Conservation (phyloP, 23 red algal species). For the Gracilaria domingensis region DNA sequence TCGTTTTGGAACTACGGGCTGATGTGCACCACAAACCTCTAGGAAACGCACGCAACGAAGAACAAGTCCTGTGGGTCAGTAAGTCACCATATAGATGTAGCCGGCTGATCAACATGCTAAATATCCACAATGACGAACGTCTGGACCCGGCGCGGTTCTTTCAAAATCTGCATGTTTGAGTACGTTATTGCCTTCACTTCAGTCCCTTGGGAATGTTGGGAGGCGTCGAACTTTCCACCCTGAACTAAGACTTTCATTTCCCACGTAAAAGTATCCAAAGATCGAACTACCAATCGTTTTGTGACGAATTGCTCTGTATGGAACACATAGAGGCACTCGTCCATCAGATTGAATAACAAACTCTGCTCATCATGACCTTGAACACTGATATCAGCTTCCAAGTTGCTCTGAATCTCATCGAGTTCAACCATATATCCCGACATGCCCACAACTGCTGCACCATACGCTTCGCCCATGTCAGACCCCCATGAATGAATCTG, state of each 20-base stretch:
- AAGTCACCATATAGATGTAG: background rate
- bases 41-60: background rate
- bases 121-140: conserved; percentile 96
- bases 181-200: conserved; percentile 98
- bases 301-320: conserved; percentile 73
- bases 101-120: background rate
- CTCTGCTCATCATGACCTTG: conserved; percentile 87
- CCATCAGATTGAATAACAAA: conserved; percentile 88
- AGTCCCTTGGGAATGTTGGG: conserved; percentile 72
- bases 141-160: conserved; percentile 50
- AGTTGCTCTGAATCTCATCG: conserved; percentile 26
- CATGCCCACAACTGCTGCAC: conserved; percentile 79
- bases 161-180: conserved; percentile 83
- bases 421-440: conserved; percentile 90
- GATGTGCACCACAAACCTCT: background rate
- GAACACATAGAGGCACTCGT: conserved; percentile 91
- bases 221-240: conserved; percentile 41
- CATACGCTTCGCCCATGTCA: conserved; percentile 64
- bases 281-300: conserved; percentile 45
- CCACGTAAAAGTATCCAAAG: conserved; percentile 53
- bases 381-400: conserved; percentile 49
- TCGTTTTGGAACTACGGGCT: background rate
- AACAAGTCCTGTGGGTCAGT: background rate
- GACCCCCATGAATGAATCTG: conserved; percentile 91
- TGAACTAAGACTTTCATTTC: conserved; percentile 6